phyloP scores from a whole-genome alignment of 495 filamentous ascomycete genomes.

The Aspergillus cristatus region DNA sequence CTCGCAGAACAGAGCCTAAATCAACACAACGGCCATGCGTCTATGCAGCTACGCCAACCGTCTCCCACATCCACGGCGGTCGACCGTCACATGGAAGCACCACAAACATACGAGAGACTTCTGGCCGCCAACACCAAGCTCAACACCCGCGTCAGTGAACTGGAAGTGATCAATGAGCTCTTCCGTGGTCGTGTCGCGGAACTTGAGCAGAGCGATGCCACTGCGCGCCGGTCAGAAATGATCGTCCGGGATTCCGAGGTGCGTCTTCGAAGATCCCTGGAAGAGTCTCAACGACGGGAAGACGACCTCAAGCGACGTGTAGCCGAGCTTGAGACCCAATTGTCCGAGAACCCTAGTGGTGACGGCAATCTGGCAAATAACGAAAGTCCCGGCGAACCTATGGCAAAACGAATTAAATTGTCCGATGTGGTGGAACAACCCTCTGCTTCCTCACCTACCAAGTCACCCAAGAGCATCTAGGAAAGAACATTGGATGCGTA shows the following conservation, averaged over 20 bases:
- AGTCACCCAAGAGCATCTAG: slow-evolving; percentile 34
- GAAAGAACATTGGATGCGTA: neutral
- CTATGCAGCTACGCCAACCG: slow-evolving; percentile 47
- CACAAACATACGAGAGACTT: slow-evolving; percentile 72
- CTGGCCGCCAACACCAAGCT: slow-evolving; percentile 68
- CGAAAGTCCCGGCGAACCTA: slow-evolving; percentile 32
- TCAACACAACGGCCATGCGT: slow-evolving; percentile 45
- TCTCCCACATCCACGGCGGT: slow-evolving; percentile 66
- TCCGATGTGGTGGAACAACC: slow-evolving; percentile 38
- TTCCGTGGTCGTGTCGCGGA: slow-evolving; percentile 83
- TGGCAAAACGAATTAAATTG: slow-evolving; percentile 35
- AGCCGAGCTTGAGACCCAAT: slow-evolving; percentile 65
- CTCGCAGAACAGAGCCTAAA: slow-evolving; percentile 56
- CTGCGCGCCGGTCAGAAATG: slow-evolving; percentile 52
- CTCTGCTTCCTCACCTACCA: slow-evolving; percentile 18
- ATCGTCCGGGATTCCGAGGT: slow-evolving; percentile 48
- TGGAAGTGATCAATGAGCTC: slow-evolving; percentile 92
- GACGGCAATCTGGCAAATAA: slow-evolving; percentile 7
- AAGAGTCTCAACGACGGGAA: slow-evolving; percentile 67
- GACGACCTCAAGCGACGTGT: slow-evolving; percentile 74
- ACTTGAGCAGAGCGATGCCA: slow-evolving; percentile 69
- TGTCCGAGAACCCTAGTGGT: slow-evolving; percentile 26
- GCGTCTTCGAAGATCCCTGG: slow-evolving; percentile 56
- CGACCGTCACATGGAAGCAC: slow-evolving; percentile 64
- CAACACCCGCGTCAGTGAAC: slow-evolving; percentile 83